Percentiles rank a stretch among this genome's conserved stretches.
phyloP scores from a whole-genome alignment of 176 grass and related monocot genomes.

The Chloris gayana region DNA sequence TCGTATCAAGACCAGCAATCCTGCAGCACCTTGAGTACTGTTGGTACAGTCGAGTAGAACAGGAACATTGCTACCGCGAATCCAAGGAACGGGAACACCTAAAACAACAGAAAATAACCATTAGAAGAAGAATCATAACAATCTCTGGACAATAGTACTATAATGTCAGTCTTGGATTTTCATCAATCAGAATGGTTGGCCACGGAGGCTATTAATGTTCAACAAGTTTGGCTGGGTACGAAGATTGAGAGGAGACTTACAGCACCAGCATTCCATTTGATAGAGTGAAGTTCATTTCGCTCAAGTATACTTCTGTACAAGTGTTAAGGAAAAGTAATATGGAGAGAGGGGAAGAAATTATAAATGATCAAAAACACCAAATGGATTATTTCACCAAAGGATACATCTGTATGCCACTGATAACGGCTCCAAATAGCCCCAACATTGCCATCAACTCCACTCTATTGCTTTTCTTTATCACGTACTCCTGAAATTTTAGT shows the following conservation, averaged over 20 bases:
- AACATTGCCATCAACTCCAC: conserved; percentile 84
- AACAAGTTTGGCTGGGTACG: background rate
- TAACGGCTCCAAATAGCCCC: conserved; percentile 70
- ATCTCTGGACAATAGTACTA: background rate
- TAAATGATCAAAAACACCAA: background rate
- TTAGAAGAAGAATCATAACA: background rate
- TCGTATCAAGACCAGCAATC: background rate
- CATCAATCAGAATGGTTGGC: background rate
- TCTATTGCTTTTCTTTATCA: conserved; percentile 65
- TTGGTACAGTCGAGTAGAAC: conserved; percentile 76
- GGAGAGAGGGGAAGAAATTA: background rate
- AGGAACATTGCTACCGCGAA: conserved; percentile 78
- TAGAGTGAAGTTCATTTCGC: conserved; percentile 61
- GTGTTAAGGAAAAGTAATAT: conserved; percentile 42
- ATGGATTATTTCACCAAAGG: conserved; percentile 36
- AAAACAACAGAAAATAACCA: background rate
- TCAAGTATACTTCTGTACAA: conserved; percentile 82
- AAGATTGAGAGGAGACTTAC: conserved; percentile 42
- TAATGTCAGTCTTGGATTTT: background rate
- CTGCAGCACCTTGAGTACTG: conserved; percentile 58
- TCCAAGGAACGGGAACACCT: conserved; percentile 72
- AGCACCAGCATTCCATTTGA: conserved; percentile 65
- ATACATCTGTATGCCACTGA: conserved; percentile 89
- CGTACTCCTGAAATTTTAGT: conserved; percentile 60
- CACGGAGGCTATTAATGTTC: background rate